Conservation (phyloP, 441 rosid species). For the Eutrema salsugineum region DNA sequence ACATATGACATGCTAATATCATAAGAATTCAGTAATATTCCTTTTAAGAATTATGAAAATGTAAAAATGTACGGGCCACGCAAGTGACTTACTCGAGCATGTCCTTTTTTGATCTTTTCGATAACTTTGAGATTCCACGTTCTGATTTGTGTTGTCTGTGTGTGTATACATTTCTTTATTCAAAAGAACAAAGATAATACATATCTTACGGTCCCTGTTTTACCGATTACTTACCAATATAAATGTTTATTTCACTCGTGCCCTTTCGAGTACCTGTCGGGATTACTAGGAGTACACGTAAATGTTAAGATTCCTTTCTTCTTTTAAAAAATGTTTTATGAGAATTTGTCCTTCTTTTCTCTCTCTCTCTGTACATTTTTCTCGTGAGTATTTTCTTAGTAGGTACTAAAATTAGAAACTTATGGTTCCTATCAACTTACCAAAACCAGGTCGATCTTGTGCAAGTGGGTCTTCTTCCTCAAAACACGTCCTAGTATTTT, state of each 20-base stretch:
- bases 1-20: not conserved
- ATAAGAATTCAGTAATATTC: not conserved
- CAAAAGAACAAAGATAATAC: too few species aligned
- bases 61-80: slow-evolving; percentile 23
- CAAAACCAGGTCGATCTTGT: slow-evolving; percentile 23
- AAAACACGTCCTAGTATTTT: slow-evolving; percentile 6
- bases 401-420: slow-evolving; percentile 33
- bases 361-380: not conserved
- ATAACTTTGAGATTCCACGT: slow-evolving; percentile 31
- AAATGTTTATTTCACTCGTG: slow-evolving; percentile 8
- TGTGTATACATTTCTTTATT: too few species aligned
- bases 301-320: slow-evolving; percentile 24
- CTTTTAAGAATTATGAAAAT: not conserved
- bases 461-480: slow-evolving; percentile 27
- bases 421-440: slow-evolving; percentile 24
- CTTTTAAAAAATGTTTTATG: slow-evolving; percentile 6
- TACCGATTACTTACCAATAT: not conserved
- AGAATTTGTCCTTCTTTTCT: not conserved
- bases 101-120: slow-evolving; percentile 18
- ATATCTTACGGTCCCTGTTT: slow-evolving; percentile 4
- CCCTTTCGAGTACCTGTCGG: slow-evolving; percentile 29
- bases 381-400: slow-evolving; percentile 14
- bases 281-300: slow-evolving; percentile 18
- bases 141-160: not conserved
- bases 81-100: slow-evolving; percentile 12